Base-by-base conservation (phyloP, 208 protist genomes). In the Spongospora subterranea region DNA sequence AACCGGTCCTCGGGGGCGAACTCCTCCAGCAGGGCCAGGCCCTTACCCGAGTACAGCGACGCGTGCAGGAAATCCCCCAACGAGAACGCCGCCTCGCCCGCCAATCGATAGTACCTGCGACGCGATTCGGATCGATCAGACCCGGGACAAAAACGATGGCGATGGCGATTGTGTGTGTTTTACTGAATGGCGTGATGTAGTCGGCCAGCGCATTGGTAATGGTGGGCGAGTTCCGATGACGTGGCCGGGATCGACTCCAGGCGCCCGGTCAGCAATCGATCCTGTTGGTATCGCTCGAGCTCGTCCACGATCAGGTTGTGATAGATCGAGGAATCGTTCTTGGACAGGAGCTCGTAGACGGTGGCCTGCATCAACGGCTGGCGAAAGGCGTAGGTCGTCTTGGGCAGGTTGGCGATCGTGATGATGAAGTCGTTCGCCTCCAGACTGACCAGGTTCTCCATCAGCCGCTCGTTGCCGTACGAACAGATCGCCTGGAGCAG, bases 371-470 rank as follows among this genome's bases (percentile, higher is more conserved):
- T 82, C n/a, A 82, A 43, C 6, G 71, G 71, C 40, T 82, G 71
- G 35, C 71, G 71, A 82, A 82, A 82, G 6, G 71, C 71, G n/a
- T 82, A 82, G 6, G 71, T 82, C 71, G 40, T 43, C 6, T 39
- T 35, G 11, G 71, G 71, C 6, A 82, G 35, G 6, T 6, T 82
- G 6, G 71, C 71, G 13, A n/a, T 82, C 40, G 71, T 82, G 6
- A 82, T n/a, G 40, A 82, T 82, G 71, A 82, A 6, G 40, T 82
- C 71, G 6, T 82, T 82, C n/a, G 71, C 6, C 35, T 82, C 71
- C 6, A 82, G 71, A 35, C 35, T 35, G 71, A 43, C 71, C 71
- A 82, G n/a, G n/a, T 82, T 82, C 71, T 82, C 71, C 71, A 82
- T 35, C 17, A 82, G n/a, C n/a, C 71, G 6, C n/a, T 82, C 71